phyloP scores from a whole-genome alignment of 2,329 filamentous ascomycete species.

The Trichophyton verrucosum region DNA sequence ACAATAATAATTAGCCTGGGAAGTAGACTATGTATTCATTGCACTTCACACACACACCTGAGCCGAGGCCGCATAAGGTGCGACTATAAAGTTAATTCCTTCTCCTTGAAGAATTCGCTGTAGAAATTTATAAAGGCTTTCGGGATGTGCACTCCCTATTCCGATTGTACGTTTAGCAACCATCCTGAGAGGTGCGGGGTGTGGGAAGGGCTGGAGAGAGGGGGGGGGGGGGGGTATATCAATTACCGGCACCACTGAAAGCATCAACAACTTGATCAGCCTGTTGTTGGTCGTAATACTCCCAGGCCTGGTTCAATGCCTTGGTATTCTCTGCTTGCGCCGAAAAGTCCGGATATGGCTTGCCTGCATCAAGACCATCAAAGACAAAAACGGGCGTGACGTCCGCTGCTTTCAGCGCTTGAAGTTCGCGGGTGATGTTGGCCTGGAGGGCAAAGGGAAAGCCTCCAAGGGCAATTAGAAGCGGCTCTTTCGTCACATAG shows the following conservation, averaged over 20 bases:
- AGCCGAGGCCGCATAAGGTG: slow-evolving; percentile 76
- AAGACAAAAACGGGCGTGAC: slow-evolving; percentile 85
- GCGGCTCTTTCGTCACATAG: slow-evolving; percentile 63
- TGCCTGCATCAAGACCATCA: slow-evolving; percentile 69
- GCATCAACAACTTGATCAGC: slow-evolving; percentile 68
- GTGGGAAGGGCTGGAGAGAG: background rate
- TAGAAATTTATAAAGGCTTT: slow-evolving; percentile 63
- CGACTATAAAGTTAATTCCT: slow-evolving; percentile 62
- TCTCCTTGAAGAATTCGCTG: slow-evolving; percentile 60
- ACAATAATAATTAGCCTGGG: slow-evolving; percentile 5
- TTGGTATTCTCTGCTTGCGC: slow-evolving; percentile 52
- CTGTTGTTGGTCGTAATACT: slow-evolving; percentile 67
- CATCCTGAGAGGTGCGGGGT: background rate
- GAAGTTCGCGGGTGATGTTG: slow-evolving; percentile 65
- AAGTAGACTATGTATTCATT: background rate
- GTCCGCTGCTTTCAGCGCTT: slow-evolving; percentile 54
- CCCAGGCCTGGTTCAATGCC: slow-evolving; percentile 71
- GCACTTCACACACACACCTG: slow-evolving; percentile 48
- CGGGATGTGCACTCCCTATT: slow-evolving; percentile 56
- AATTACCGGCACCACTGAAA: slow-evolving; percentile 73
- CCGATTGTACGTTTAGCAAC: slow-evolving; percentile 16
- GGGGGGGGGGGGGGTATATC: too few relatives aligned
- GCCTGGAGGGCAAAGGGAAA: slow-evolving; percentile 65
- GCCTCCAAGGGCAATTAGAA: slow-evolving; percentile 80
- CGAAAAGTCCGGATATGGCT: slow-evolving; percentile 52